Evolutionary conservation across 169 alveolate genomes (phyloP), one percentile per base, ranked within the genome.

Genomic region (Eimeria tenella): DNA sequence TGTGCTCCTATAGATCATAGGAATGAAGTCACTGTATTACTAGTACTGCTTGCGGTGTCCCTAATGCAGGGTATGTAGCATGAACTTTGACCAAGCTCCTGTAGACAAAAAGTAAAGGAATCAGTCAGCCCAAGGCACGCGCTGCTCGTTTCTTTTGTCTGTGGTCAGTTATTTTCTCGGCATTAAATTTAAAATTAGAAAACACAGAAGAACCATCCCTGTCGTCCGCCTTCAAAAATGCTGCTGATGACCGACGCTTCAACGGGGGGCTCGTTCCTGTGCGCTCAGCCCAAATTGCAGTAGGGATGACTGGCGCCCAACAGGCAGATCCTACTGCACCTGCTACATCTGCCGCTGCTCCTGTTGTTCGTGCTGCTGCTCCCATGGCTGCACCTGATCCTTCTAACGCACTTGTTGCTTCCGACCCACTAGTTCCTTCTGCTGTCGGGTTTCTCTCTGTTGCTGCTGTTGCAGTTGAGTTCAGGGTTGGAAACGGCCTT

Each of bases 151-250:
- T 31, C 42, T 31, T 31, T 2, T 31, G 42, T 31, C 42, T 31
- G 42, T 31, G 0, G 42, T 31, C 42, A 31, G 42, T 31, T 31
- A 31, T 31, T 31, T 31, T 31, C 2, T 31, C 42, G 42, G 42
- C 42, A 31, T 31, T 31, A 31, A 31, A 31, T 31, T 31, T 31
- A 73, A 77, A 77, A 5, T 25, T 77, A 21, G 68, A 77, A 53
- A 53, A 77, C 50, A 63, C 87, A 13, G 70, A 1, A 49, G n/a
- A n/a, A 13, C 65, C 65, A 7, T 77, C 70, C 52, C 65, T 77
- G 49, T 77, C 87, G 87, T 77, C 87, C n/a, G 87, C 87, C 87
- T 77, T 77, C 13, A 77, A 17, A 77, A 77, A 77, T 8, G 70
- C 87, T 25, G 68, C 87, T 49, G 87, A 77, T 19, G 62, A 52